Base-by-base conservation (phyloP, 345 rosid genomes). In the Syzygium aqueum region DNA sequence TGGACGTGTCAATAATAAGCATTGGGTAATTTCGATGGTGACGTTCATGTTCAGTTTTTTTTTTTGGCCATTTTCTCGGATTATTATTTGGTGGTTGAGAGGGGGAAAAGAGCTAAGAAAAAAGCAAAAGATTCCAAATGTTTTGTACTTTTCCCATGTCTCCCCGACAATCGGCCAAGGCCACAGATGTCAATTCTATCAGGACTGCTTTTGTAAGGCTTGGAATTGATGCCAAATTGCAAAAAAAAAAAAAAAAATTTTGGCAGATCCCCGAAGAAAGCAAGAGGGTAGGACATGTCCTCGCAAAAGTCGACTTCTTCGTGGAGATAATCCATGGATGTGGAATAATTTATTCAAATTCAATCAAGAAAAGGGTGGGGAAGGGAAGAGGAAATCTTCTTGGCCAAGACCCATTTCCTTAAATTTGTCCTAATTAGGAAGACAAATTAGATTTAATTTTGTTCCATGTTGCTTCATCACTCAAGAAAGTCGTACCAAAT, bases 81-180 rank as follows among this genome's bases (percentile, higher is more conserved):
- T 19, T 37, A 73, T 19, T 19, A 19, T 73, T 53, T 8, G 89
- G 90, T 59, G 51, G 78, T 84, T 84, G 52, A 52, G 85, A 23
- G 14, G 80, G 65, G 56, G 21, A n/a, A 53, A 37, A 46, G 37
- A 78, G 13, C 16, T n/a, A 86, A 88, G 46, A 43, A 88, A 88
- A 82, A 90, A 89, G 89, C 40, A 86, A 88, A 95, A 95, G 96
- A 95, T 96, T 95, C 97, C 93, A 53, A 88, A 90, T 93, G 96
- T 93, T 93, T 93, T 96, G 94, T 92, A 89, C 84, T 93, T 91
- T 95, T 92, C 89, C 89, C 86, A n/a, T 84, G 88, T 93, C 88
- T 85, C 89, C 92, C 95, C 95, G 93, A 93, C 95, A 91, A 89
- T 80, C 82, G 88, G 86, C 90, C 88, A 90, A 87, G 25, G 84